phyloP scores from a whole-genome alignment of 176 grass and related monocot species.

The Hordeum marinum region DNA sequence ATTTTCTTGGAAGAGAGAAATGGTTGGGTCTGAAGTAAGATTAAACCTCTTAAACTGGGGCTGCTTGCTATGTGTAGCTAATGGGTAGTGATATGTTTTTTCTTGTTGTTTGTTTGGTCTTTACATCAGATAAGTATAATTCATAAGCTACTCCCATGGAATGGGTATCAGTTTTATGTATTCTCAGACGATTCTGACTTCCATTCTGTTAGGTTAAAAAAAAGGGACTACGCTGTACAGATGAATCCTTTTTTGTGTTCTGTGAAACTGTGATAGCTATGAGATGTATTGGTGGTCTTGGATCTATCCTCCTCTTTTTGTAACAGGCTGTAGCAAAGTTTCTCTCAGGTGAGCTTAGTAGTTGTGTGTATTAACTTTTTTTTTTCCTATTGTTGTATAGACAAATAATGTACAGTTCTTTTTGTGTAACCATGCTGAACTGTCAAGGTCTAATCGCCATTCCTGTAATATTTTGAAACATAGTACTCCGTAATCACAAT shows the following conservation, averaged over 20 bases:
- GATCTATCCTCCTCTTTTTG: not conserved
- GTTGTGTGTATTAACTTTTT: not conserved
- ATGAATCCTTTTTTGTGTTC: conserved; percentile 10
- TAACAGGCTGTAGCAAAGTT: not conserved
- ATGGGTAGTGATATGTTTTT: conserved; percentile 31
- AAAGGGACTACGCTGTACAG: conserved; percentile 31
- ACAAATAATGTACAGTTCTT: not conserved
- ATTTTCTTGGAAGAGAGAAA: conserved; percentile 18
- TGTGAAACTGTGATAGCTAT: conserved; percentile 6
- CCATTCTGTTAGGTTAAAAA: conserved; percentile 28
- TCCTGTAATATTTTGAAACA: not conserved
- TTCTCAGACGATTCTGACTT: conserved; percentile 26
- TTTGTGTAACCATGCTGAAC: not conserved
- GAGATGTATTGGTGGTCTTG: not conserved
- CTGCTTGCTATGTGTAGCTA: conserved; percentile 24
- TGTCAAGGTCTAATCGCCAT: not conserved
- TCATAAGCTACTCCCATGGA: conserved; percentile 36
- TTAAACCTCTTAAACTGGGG: not conserved
- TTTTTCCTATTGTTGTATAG: not conserved
- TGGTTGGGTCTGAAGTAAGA: not conserved
- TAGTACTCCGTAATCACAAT: not conserved
- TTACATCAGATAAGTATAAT: conserved; percentile 39
- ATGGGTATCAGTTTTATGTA: conserved; percentile 41
- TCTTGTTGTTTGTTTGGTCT: conserved; percentile 34
- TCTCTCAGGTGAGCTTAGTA: not conserved